Base-by-base conservation (phyloP, 2,329 filamentous ascomycete genomes). In the Domatiomyces globalis region DNA sequence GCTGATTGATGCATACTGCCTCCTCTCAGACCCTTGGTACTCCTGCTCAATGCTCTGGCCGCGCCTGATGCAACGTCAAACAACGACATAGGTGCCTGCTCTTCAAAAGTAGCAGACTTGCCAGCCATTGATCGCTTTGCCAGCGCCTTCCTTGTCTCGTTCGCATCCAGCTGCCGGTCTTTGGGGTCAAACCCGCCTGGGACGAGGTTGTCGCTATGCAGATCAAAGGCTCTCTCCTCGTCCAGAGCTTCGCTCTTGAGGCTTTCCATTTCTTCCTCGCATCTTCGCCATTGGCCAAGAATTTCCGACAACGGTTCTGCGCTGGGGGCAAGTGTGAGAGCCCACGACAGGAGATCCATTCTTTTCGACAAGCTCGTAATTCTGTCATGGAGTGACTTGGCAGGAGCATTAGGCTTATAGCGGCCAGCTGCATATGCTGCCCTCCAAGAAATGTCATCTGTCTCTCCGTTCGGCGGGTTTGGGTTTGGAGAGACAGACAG, bases 321-420 rank as follows among this genome's bases (percentile, higher is more conserved):
- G 0, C 72, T 68, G 1, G 80, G 79, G 2, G 77, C 75, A 8
- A 83, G 72, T n/a, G 78, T 67, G 4, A 83, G 69, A 2, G 80
- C 74, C 48, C 80, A 73, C 5, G 78, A 80, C 17, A 83, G 73
- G 3, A 83, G 72, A 60, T 83, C 80, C 71, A 81, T 80, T 48
- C 79, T 72, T 62, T 83, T 79, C 49, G 80, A 76, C 12, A 83
- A 71, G 49, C 73, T 72, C 45, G 73, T 71, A 19, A 83, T 71
- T 60, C 73, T 63, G 56, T 68, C 59, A 54, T 65, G 65, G 27
- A 71, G 60, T 58, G 61, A 55, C 53, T 65, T 54, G 25, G 64
- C 55, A 52, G 55, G 61, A 50, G 62, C 60, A 55, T 54, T 63
- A 50, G 60, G 58, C 49, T 73, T 71, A 65, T 79, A 74, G 46